Percentiles rank a stretch among this genome's conserved stretches.
These are phyloP conservation scores for Linaria vulgaris DNA, from an alignment of 257 asterid species.

Conservation along the genomic window DNA sequence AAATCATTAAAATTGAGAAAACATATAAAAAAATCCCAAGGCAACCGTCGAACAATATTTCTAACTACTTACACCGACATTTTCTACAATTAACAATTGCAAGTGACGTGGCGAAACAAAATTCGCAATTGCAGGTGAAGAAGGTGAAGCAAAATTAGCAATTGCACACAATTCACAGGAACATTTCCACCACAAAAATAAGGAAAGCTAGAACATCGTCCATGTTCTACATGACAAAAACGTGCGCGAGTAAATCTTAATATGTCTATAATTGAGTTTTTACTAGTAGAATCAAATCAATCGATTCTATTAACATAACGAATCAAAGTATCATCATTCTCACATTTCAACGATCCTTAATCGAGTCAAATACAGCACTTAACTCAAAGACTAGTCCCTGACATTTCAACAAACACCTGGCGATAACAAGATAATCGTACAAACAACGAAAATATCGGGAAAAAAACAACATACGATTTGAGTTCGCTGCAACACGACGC, in stretches of 20 bases:
- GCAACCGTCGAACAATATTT: not conserved
- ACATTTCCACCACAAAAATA: not conserved
- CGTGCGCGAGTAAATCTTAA: not conserved
- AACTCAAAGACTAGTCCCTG: not conserved
- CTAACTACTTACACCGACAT: not conserved
- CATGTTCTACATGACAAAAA: no score
- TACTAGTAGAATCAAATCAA: no score
- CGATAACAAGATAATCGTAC: not conserved
- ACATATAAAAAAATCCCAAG: not conserved
- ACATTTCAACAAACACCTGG: not conserved
- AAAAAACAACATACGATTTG: conserved; percentile 48
- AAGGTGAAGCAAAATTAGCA: not conserved
- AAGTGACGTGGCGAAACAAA: not conserved
- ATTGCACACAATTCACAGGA: not conserved
- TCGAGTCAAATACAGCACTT: not conserved
- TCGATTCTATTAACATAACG: no score
- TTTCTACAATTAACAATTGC: not conserved
- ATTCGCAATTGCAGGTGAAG: not conserved
- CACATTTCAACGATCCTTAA: not conserved
- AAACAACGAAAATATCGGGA: no score
- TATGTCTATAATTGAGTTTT: not conserved
- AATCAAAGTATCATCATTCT: no score
- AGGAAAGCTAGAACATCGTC: not conserved
- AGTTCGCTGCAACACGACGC: conserved; percentile 40
- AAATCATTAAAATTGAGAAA: not conserved